Percentiles rank a stretch among this genome's conserved stretches.
phyloP scores from a whole-genome alignment of 257 asterid species.

The Nyctanthes arbortristis region DNA sequence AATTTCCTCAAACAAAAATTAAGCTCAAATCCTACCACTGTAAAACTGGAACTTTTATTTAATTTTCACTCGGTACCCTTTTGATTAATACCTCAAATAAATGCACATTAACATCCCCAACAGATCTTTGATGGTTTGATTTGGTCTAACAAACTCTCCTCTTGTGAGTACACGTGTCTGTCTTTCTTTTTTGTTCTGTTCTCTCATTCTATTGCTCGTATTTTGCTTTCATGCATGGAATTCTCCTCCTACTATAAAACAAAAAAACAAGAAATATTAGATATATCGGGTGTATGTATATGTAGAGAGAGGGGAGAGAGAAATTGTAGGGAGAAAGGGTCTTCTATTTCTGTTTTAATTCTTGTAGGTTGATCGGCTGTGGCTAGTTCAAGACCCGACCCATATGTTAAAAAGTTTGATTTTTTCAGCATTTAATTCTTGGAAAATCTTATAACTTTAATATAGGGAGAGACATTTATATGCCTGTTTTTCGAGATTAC shows the following conservation, averaged over 20 bases:
- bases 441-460: slow-evolving; percentile 44
- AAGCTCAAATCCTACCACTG: slow-evolving; percentile 17
- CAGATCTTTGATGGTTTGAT: slow-evolving; percentile 44
- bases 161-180: slow-evolving; percentile 60
- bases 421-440: slow-evolving; percentile 42
- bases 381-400: slow-evolving; percentile 56
- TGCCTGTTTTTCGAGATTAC: slow-evolving; percentile 27
- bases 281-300: slow-evolving; percentile 3
- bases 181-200: slow-evolving; percentile 17
- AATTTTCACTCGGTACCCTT: neutral
- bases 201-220: slow-evolving; percentile 25
- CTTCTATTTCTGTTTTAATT: slow-evolving; percentile 52
- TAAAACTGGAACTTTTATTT: slow-evolving; percentile 18
- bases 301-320: slow-evolving; percentile 40
- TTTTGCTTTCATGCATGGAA: slow-evolving; percentile 84
- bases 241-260: slow-evolving; percentile 59
- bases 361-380: slow-evolving; percentile 43
- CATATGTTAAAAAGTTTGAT: slow-evolving; percentile 42
- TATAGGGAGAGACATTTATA: slow-evolving; percentile 26
- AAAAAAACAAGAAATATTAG: slow-evolving; percentile 30
- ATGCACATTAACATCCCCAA: slow-evolving; percentile 31
- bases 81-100: neutral
- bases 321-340: slow-evolving; percentile 58
- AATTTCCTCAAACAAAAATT: slow-evolving; percentile 24
- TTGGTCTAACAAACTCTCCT: slow-evolving; percentile 39